Evolutionary conservation across 2,329 filamentous ascomycete genomes (phyloP), one percentile per base, ranked within the genome.

Genomic region (Colletotrichum noveboracense): DNA sequence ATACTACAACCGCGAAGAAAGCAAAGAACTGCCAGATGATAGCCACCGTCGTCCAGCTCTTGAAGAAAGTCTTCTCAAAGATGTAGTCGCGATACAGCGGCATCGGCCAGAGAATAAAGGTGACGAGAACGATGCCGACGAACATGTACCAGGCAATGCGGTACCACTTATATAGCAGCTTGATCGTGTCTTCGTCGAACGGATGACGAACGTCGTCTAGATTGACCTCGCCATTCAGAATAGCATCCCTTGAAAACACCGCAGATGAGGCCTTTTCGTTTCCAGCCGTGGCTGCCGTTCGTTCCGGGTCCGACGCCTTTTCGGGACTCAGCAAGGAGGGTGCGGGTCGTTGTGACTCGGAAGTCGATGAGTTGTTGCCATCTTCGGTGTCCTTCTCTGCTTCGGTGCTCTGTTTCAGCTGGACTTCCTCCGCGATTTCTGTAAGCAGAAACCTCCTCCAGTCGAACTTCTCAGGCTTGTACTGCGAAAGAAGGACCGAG

Each of bases 81-180:
- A 90, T 81, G 71, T 90, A 90, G 1, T 87, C 84, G 0, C 85
- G 89, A 76, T 90, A 90, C 88, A 91, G 90, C 0, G 89, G 89
- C 66, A 90, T 81, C 0, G 89, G 89, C 88, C 89, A 91, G 3
- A 91, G 24, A 18, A 58, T 58, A 4, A 58, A 58, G 7, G 55
- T 58, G 14, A 58, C 24, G 1, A 58, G 55, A 2, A 58, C 55
- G 26, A 58, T 58, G 26, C 55, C 55, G 24, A 18, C 26, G 2
- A 58, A 28, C 55, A 58, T 58, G 9, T 28, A 14, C 55, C 55
- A 58, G 55, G 55, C 55, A 18, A 58, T 28, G 24, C 55, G 55
- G 24, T 58, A 58, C 55, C 55, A 58, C 13, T 58, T 58, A 0
- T 58, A 58, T 0, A 58, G 24, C 24, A 58, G 24, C 55, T 28